A percentile compares a stretch with the other conserved stretches of the same genome.
Evolutionary conservation across 352 stramenopile species (phyloP).

Genomic region (Globisporangium viniferum): DNA sequence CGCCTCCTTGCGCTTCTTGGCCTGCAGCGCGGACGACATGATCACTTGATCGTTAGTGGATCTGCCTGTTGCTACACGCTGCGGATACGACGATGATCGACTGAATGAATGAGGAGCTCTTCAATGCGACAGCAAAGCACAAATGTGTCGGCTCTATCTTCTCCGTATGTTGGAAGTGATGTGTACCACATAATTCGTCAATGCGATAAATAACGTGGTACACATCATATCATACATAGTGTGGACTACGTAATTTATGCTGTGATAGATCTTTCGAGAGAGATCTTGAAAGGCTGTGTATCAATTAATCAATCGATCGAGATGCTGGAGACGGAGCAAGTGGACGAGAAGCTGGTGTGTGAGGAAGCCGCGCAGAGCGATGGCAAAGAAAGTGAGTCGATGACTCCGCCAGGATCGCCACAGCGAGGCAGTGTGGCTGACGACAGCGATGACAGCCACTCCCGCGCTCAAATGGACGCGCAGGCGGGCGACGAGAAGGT

Average conservation of each 20-base stretch:
- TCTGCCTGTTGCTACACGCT: neutral
- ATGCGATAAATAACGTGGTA: neutral
- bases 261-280: too few relatives aligned
- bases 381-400: neutral
- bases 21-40: slow-evolving; percentile 29
- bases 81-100: neutral
- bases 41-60: neutral
- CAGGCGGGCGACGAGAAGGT: neutral
- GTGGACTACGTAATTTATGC: neutral
- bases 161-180: neutral
- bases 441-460: neutral
- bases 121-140: neutral
- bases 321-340: neutral
- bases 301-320: neutral
- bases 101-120: neutral
- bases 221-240: neutral
- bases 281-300: slow-evolving; percentile 9
- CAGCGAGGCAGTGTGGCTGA: neutral
- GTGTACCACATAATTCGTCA: neutral
- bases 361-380: neutral
- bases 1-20: slow-evolving; percentile 51
- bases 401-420: neutral
- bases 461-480: neutral
- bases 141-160: neutral
- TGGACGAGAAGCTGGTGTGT: neutral